These are phyloP conservation scores for Acer campestre DNA, from an alignment of 345 rosid species.

Conservation along the genomic window DNA sequence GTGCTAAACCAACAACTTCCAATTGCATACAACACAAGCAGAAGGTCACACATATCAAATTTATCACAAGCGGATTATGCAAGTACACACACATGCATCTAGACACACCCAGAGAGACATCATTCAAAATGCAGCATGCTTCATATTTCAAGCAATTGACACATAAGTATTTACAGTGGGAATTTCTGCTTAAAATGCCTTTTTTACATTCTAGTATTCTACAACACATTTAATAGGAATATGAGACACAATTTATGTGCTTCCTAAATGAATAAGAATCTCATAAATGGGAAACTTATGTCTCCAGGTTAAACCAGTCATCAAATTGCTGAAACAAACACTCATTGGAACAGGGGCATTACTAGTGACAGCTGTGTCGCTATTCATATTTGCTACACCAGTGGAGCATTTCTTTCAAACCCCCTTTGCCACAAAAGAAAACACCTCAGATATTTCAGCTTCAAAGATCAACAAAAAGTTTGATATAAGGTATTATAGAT, in stretches of 20 bases:
- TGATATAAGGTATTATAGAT: constrained; percentile 57
- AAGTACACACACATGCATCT: background rate
- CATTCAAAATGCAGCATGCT: background rate
- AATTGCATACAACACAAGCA: background rate
- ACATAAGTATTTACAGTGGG: background rate
- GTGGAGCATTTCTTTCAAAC: constrained; percentile 66
- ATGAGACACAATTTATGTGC: background rate
- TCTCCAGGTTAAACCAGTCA: constrained; percentile 84
- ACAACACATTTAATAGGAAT: background rate
- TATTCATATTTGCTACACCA: constrained; percentile 82
- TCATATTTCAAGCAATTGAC: constrained; percentile 17
- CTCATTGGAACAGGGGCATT: constrained; percentile 79
- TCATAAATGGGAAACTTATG: constrained; percentile 7
- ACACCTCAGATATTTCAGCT: constrained; percentile 38
- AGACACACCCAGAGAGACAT: background rate
- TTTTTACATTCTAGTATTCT: background rate
- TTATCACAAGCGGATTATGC: background rate
- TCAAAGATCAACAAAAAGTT: constrained; percentile 57
- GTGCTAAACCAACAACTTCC: constrained; percentile 4
- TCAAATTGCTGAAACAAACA: constrained; percentile 85
- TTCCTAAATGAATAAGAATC: background rate
- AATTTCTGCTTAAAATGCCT: background rate
- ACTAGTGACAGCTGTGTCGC: constrained; percentile 65
- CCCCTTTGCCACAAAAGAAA: constrained; percentile 39
- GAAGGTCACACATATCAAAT: constrained; percentile 3